Evolutionary conservation across 164 flowering plant genomes (phyloP).

Genomic region (Vitis amurensis): DNA sequence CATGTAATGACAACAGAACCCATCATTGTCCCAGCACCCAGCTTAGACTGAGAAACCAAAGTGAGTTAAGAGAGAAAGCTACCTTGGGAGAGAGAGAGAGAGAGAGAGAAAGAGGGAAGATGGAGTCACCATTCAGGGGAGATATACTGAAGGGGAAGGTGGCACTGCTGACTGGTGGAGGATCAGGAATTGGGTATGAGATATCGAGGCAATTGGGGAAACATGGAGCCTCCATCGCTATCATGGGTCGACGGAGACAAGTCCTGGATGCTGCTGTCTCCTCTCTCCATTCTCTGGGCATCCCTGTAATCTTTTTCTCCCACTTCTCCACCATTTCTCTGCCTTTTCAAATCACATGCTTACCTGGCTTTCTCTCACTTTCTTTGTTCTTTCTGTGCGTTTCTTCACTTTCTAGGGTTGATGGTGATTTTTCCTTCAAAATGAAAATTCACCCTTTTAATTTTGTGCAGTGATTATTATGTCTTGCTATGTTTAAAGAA

Average conservation of each 20-base stretch:
- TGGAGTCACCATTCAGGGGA: constrained; percentile 23
- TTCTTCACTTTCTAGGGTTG: background rate
- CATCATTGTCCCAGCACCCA: too few species aligned
- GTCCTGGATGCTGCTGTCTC: constrained; percentile 28
- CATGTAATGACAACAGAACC: too few species aligned
- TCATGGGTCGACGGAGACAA: constrained; percentile 28
- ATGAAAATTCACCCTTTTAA: too few species aligned
- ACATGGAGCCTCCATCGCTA: constrained; percentile 28
- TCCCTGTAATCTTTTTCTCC: constrained; percentile 12
- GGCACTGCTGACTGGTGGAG: constrained; percentile 31
- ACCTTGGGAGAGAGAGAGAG: too few species aligned
- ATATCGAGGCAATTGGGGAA: constrained; percentile 20
- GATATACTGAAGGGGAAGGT: constrained; percentile 28
- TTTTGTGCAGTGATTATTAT: too few species aligned
- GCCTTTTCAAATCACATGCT: background rate
- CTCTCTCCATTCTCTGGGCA: constrained; percentile 19
- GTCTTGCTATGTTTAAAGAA: too few species aligned
- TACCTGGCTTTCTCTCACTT: too few species aligned
- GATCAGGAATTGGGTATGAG: constrained; percentile 32
- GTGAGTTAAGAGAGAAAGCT: too few species aligned
- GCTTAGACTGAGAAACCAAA: too few species aligned
- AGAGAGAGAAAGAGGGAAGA: background rate
- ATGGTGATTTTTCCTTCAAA: background rate
- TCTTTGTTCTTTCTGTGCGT: too few species aligned
- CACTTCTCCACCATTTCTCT: background rate